Evolutionary conservation across 345 rosid genomes (phyloP), one percentile per base, ranked within the genome.

Genomic region (Trapa incisa): DNA sequence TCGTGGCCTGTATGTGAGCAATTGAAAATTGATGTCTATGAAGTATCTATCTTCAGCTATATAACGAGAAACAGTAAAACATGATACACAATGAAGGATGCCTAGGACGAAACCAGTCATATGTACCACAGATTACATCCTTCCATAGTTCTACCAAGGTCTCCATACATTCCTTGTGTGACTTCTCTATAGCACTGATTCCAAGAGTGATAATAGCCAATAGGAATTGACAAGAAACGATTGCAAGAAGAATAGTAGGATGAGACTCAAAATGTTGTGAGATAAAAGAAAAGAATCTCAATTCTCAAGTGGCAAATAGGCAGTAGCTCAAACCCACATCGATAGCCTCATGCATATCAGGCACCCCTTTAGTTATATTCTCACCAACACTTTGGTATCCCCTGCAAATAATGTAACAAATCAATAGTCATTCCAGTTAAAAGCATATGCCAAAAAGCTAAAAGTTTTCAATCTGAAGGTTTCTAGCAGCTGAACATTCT

Each of bases 351-450:
- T 83, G 96, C 62, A 84, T 77, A 65, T 92, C 96, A 61, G 93
- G 89, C n/a, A 61, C 65, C 29, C 87, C 98, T 75, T 89, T 83
- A 16, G 98, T 92, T 70, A 92, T 69, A 71, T 92, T 92, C 80
- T 89, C 94, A 65, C 87, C 87, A 50, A 89, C 41, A 67, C 84
- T 86, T 74, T 92, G 90, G 81, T 85, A 92, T 74, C 94, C 98
- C 78, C 98, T 92, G 86, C 80, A 82, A 14, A 38, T 32, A 58
- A 58, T 32, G 15, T 58, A 58, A 32, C 38, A 58, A 58, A 58
- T 6, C 6, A 29, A 58, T n/a, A 58, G 4, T 32, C 63, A 33
- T 33, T 54, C 33, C 38, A 29, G 4, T 10, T 35, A 11, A 32
- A 58, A 58, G 63, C 37, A 22, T 11, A 57, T 57, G 10, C 2